Base-by-base conservation (phyloP, 345 rosid genomes). In the Theobroma cacao region DNA sequence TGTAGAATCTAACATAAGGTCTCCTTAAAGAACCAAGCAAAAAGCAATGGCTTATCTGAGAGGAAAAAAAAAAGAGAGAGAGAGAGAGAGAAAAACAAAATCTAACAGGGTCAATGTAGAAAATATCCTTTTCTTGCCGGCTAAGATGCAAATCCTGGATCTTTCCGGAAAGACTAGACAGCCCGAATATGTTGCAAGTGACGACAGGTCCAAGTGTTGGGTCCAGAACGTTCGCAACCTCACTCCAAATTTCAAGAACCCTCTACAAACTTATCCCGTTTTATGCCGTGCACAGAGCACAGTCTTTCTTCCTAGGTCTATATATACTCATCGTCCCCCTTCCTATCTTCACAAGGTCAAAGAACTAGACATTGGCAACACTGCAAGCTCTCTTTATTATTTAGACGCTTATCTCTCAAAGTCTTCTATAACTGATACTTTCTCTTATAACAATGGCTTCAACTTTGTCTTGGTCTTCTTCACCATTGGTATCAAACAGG, bases 401-500 rank as follows among this genome's bases (percentile, higher is more conserved):
- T 50, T 17, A n/a, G 43, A 18, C 22, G n/a, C 64, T 55, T 28
- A 0, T 13, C n/a, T 61, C 3, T 7, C 2, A 0, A 33, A 40
- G 30, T 55, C 17, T 36, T 50, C 14, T 48, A 36, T 74, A 15
- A 45, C 7, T 63, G 33, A 9, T 43, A 45, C 12, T 53, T 41
- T 7, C 13, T 30, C 14, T 59, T 13, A 58, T 1, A 8, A 14
- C 75, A 66, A 80, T 89, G 92, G 86, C 90, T 77, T 81, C 89
- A 5, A 77, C 86, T 24, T 13, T 87, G 52, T 77, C 86, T 55
- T 75, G 71, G 11, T 77, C 88, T 26, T 73, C 77, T 24, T 78
- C 87, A 3, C 85, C 79, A 30, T 58, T 71, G 72, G 28, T 81
- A 2, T 67, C 72, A 2, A 69, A 70, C 76, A 79, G 74, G 48